Percentiles rank a stretch among this genome's conserved stretches.
Evolutionary conservation across 1,139 yeast genomes (phyloP).

Genomic region (Pichiaceae sp.): DNA sequence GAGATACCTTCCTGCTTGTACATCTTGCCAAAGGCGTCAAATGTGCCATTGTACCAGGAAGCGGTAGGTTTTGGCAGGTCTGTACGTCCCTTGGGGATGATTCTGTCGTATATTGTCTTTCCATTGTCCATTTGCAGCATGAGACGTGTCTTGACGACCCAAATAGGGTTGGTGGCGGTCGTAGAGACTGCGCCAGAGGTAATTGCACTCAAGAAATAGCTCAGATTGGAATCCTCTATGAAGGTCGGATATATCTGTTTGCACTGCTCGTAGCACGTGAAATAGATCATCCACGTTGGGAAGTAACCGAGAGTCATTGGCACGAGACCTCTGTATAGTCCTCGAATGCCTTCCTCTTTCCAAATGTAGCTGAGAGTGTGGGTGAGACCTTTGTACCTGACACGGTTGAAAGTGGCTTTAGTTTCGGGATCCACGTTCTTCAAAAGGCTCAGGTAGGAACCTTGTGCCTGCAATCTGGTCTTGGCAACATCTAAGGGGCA

Average conservation of each 20-base stretch:
- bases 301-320: slow-evolving; percentile 91
- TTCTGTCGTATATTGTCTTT: slow-evolving; percentile 29
- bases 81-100: slow-evolving; percentile 1
- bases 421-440: slow-evolving; percentile 6
- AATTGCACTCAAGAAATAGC: slow-evolving; percentile 74
- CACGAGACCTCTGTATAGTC: slow-evolving; percentile 82
- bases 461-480: slow-evolving; percentile 93
- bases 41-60: slow-evolving; percentile 61
- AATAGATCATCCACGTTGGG: slow-evolving; percentile 97
- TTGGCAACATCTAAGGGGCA: slow-evolving; percentile 94
- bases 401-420: slow-evolving; percentile 11
- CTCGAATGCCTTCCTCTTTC: slow-evolving; percentile 70
- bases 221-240: slow-evolving; percentile 38
- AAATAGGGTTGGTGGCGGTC: slow-evolving; percentile 85
- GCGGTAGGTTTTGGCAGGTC: slow-evolving; percentile 9
- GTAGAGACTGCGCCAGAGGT: slow-evolving; percentile 88
- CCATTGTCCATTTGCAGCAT: slow-evolving; percentile 75
- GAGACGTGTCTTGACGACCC: slow-evolving; percentile 93
- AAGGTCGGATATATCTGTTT: slow-evolving; percentile 40
- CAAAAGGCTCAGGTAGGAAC: slow-evolving; percentile 34
- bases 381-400: slow-evolving; percentile 46
- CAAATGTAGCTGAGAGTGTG: slow-evolving; percentile 56
- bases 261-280: slow-evolving; percentile 78
- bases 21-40: slow-evolving; percentile 80
- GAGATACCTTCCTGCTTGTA: slow-evolving; percentile 66